These are phyloP conservation scores for Pelagophyceae sp. DNA, from an alignment of 352 stramenopile species.

Conservation along the genomic window DNA sequence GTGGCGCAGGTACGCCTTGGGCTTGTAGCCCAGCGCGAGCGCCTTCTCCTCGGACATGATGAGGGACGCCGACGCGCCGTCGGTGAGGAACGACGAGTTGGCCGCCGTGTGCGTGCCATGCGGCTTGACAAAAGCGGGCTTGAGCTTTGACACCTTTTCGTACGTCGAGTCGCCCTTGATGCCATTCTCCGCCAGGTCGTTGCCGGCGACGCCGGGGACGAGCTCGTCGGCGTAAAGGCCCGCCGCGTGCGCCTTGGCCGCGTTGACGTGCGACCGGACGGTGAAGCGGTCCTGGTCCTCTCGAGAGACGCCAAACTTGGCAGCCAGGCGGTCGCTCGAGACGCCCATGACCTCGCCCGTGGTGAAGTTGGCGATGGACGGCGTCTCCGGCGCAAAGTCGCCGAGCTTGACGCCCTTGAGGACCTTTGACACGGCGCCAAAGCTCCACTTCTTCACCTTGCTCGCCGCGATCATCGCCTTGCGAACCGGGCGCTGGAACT, in stretches of 20 bases:
- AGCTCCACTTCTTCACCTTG: conserved; percentile 46
- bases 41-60: conserved; percentile 93
- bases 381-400: conserved; percentile 78
- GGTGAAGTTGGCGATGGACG: conserved; percentile 96
- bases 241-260: conserved; percentile 82
- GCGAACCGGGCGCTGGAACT: conserved; percentile 75
- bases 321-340: conserved; percentile 79
- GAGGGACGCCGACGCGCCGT: conserved; percentile 84
- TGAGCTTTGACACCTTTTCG: conserved; percentile 87
- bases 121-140: conserved; percentile 93
- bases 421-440: conserved; percentile 58
- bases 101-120: conserved; percentile 93
- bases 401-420: conserved; percentile 83
- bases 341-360: conserved; percentile 98
- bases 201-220: neutral
- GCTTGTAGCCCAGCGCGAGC: conserved; percentile 85
- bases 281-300: conserved; percentile 94
- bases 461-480: conserved; percentile 69
- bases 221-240: conserved; percentile 75
- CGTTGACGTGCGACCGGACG: conserved; percentile 80
- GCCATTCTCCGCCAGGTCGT: conserved; percentile 70
- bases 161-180: conserved; percentile 88
- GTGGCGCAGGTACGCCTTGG: conserved; percentile 83
- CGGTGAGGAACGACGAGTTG: conserved; percentile 94
- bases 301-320: conserved; percentile 85